Evolutionary conservation across 352 stramenopile species (phyloP).

Genomic region (Phytophthora pini): DNA sequence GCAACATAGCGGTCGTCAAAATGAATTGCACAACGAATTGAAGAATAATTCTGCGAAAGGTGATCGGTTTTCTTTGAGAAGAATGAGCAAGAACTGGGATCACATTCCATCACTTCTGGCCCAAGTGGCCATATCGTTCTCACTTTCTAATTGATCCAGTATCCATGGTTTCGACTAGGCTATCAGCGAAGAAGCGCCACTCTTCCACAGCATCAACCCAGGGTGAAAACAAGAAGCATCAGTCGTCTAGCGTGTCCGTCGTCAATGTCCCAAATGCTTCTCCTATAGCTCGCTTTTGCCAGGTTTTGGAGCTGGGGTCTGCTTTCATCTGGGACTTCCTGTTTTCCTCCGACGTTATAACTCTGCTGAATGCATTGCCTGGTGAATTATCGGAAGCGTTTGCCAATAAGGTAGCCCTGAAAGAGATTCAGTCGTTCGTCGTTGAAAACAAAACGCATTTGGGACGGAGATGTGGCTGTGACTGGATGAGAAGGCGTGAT

Average conservation of each 20-base stretch:
- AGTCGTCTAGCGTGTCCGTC: neutral
- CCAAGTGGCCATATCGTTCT: too few species aligned
- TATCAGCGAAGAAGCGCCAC: neutral
- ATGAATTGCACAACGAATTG: too few species aligned
- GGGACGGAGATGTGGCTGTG: conserved; percentile 13
- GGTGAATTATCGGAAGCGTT: conserved; percentile 3
- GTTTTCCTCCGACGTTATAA: neutral
- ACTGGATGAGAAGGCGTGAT: conserved; percentile 25
- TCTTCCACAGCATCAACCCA: neutral
- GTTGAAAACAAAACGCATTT: conserved; percentile 13
- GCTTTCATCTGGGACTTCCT: conserved; percentile 4
- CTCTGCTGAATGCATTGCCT: conserved; percentile 3
- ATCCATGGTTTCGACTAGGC: neutral
- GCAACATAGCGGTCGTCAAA: neutral
- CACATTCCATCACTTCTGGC: too few species aligned
- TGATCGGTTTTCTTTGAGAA: too few species aligned
- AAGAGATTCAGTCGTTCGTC: conserved; percentile 11
- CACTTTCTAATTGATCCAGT: too few species aligned
- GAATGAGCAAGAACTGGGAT: too few species aligned
- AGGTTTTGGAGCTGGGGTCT: conserved; percentile 11
- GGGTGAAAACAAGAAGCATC: neutral
- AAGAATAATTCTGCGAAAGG: too few species aligned
- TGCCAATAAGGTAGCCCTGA: neutral
- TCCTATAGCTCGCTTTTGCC: conserved; percentile 1
- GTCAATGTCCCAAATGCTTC: neutral